Conservation (phyloP, 257 asterid species). For the Solanum bukasovii region DNA sequence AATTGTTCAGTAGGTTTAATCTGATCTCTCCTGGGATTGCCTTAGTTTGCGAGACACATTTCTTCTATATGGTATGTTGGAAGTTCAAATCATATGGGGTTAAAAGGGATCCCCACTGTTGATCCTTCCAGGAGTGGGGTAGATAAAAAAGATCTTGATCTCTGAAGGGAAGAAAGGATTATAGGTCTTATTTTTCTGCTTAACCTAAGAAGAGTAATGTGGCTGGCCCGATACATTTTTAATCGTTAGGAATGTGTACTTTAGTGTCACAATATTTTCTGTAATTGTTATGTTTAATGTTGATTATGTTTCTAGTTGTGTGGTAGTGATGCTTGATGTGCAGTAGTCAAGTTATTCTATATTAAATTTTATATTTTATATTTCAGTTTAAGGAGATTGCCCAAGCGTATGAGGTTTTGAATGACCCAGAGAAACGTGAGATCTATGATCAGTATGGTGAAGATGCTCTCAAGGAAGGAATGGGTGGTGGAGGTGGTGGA, state of each 20-base stretch:
- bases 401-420: slow-evolving; percentile 13
- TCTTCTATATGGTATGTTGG: background rate
- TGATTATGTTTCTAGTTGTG: background rate
- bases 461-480: slow-evolving; percentile 18
- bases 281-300: background rate
- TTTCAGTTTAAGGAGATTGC: slow-evolving; percentile 16
- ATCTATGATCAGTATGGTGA: slow-evolving; percentile 20
- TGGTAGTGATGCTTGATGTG: background rate
- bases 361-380: background rate
- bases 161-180: background rate
- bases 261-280: background rate
- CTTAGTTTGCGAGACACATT: background rate
- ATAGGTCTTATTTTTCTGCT: background rate
- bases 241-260: background rate
- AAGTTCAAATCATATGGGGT: background rate
- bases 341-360: background rate
- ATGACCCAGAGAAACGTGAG: slow-evolving; percentile 15
- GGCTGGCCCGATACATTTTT: background rate
- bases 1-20: background rate
- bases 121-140: background rate
- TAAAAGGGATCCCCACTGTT: background rate
- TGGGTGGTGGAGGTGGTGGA: slow-evolving; percentile 17
- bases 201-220: background rate
- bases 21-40: background rate
- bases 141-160: background rate